Percentiles rank a stretch among this genome's conserved stretches.
Evolutionary conservation across 345 rosid species (phyloP).

Genomic region (Linum tenue): DNA sequence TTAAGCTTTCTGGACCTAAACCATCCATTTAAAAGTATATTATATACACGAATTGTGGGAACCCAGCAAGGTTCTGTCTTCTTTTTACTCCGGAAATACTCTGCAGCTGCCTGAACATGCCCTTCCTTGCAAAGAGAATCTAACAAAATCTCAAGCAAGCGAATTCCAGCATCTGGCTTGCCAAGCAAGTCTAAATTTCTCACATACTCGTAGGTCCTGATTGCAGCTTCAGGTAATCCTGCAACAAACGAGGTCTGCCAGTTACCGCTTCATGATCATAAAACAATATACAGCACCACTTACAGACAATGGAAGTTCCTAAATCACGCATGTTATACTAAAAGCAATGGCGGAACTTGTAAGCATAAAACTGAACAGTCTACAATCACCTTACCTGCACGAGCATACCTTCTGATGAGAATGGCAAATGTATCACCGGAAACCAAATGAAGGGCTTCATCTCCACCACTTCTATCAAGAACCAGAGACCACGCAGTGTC

Average conservation of each 20-base stretch:
- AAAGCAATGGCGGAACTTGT: constrained; percentile 2
- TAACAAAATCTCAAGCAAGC: constrained; percentile 58
- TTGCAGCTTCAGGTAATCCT: constrained; percentile 63
- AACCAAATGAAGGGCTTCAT: constrained; percentile 33
- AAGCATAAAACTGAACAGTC: not conserved
- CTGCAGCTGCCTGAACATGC: constrained; percentile 45
- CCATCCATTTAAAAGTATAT: constrained; percentile 79
- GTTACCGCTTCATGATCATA: not conserved
- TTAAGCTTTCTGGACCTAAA: constrained; percentile 53
- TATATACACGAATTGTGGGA: constrained; percentile 52
- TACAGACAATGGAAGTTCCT: too few relatives aligned
- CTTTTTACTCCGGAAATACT: constrained; percentile 33
- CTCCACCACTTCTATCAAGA: constrained; percentile 35
- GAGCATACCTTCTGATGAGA: constrained; percentile 72
- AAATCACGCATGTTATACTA: not conserved
- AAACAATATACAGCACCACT: not conserved
- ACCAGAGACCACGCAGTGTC: constrained; percentile 64
- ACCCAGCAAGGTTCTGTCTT: constrained; percentile 33
- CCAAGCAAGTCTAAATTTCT: constrained; percentile 25
- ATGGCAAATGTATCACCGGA: constrained; percentile 51
- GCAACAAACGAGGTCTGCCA: constrained; percentile 7
- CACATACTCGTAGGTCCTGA: constrained; percentile 55
- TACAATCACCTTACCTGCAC: constrained; percentile 47
- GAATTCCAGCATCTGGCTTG: constrained; percentile 24
- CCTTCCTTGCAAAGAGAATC: constrained; percentile 85